Percentiles rank a stretch among this genome's conserved stretches.
These are phyloP conservation scores for Dipodascopsis tothii DNA, from an alignment of 805 yeast genomes.

Conservation along the genomic window DNA sequence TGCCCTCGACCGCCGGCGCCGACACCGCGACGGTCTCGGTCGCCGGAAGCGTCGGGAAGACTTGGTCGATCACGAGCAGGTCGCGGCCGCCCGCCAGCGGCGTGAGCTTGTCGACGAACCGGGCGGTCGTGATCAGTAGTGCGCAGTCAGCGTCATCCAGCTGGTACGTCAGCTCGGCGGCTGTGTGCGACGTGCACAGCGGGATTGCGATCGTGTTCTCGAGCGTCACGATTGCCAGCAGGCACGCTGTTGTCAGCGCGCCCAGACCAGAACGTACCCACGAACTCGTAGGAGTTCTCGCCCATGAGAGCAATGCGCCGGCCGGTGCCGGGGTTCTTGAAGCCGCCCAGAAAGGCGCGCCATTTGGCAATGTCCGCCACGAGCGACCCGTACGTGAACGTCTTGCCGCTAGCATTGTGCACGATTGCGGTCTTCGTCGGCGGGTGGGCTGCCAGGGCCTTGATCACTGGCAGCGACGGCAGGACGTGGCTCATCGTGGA, in stretches of 20 bases:
- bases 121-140: slow-evolving; percentile 27
- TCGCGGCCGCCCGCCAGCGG: slow-evolving; percentile 17
- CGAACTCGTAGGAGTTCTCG: slow-evolving; percentile 31
- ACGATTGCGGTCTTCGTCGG: slow-evolving; percentile 28
- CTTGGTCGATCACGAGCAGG: slow-evolving; percentile 21
- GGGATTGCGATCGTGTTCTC: slow-evolving; percentile 31
- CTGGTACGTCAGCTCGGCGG: slow-evolving; percentile 29
- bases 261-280: slow-evolving; percentile 2
- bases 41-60: slow-evolving; percentile 5
- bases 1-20: background rate
- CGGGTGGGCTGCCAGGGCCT: slow-evolving; percentile 22
- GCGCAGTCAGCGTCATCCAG: slow-evolving; percentile 27
- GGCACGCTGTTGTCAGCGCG: slow-evolving; percentile 6
- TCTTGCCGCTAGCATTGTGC: slow-evolving; percentile 29
- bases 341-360: slow-evolving; percentile 17
- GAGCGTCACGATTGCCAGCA: slow-evolving; percentile 28
- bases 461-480: slow-evolving; percentile 15
- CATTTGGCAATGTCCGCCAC: slow-evolving; percentile 26
- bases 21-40: slow-evolving; percentile 1
- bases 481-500: no score
- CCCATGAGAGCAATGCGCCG: slow-evolving; percentile 32
- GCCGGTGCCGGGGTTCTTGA: slow-evolving; percentile 6
- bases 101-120: slow-evolving; percentile 26
- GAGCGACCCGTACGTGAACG: slow-evolving; percentile 29
- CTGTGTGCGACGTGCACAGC: slow-evolving; percentile 31